A percentile compares a stretch with the other conserved stretches of the same genome.
Evolutionary conservation across 495 filamentous ascomycete species (phyloP).

Genomic region (Aspergillus olivimuriae): DNA sequence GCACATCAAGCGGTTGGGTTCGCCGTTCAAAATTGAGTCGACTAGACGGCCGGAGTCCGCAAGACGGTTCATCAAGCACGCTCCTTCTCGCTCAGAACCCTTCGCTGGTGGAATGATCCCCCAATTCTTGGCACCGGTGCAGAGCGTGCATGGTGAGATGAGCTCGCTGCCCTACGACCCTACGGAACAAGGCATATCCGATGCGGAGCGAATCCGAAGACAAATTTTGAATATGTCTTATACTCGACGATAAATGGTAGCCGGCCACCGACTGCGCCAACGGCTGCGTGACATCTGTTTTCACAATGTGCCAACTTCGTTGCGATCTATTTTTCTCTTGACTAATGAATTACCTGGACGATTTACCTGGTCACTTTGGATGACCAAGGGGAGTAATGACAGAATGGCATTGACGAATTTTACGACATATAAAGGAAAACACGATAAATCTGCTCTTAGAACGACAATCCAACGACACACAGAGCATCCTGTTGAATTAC

Average conservation of each 20-base stretch:
- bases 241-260: conserved; percentile 21
- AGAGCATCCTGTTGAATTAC: neutral
- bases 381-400: conserved; percentile 25
- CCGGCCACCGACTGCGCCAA: neutral
- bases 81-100: conserved; percentile 39
- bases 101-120: conserved; percentile 27
- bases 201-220: conserved; percentile 43
- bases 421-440: conserved; percentile 22
- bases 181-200: conserved; percentile 35
- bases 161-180: conserved; percentile 29
- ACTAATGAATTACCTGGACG: conserved; percentile 31
- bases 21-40: conserved; percentile 42
- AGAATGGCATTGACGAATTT: conserved; percentile 37
- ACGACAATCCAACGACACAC: conserved; percentile 2
- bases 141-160: conserved; percentile 1
- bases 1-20: conserved; percentile 43
- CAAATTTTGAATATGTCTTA: conserved; percentile 40
- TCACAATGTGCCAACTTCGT: conserved; percentile 6
- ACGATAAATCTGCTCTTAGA: neutral
- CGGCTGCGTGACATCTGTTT: conserved; percentile 7
- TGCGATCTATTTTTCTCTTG: conserved; percentile 11
- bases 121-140: conserved; percentile 4
- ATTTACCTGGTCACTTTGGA: conserved; percentile 14
- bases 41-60: conserved; percentile 24
- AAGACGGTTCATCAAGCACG: conserved; percentile 25